phyloP scores from a whole-genome alignment of 306 rosid species.

The Ziziphus jujuba region DNA sequence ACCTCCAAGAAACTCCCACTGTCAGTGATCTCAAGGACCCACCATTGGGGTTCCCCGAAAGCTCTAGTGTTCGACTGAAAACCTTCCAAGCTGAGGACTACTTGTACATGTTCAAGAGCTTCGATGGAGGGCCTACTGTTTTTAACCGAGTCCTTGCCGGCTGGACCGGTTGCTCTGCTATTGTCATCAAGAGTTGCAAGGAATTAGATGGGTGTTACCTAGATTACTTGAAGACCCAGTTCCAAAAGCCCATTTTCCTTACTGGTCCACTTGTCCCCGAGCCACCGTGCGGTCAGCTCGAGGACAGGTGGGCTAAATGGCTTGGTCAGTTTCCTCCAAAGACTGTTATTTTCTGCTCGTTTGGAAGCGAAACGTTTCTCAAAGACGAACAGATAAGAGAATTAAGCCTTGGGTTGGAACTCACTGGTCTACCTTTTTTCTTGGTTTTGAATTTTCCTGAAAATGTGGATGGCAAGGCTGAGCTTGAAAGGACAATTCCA shows the following conservation, averaged over 20 bases:
- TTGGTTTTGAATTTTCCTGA: constrained; percentile 45
- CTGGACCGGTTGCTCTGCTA: constrained; percentile 27
- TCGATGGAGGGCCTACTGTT: constrained; percentile 26
- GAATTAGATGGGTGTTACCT: constrained; percentile 45
- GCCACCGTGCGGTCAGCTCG: constrained; percentile 23
- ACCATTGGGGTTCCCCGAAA: constrained; percentile 39
- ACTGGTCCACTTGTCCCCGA: constrained; percentile 51
- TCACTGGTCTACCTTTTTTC: constrained; percentile 41
- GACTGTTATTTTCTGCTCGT: constrained; percentile 44
- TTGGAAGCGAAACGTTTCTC: constrained; percentile 59
- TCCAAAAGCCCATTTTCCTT: constrained; percentile 25
- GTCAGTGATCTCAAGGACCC: constrained; percentile 33
- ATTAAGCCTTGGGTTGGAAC: constrained; percentile 44
- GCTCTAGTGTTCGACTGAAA: constrained; percentile 19
- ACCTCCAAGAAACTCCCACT: constrained; percentile 16
- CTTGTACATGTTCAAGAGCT: constrained; percentile 29
- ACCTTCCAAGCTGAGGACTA: constrained; percentile 37
- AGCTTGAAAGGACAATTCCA: constrained; percentile 34
- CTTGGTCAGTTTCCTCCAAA: constrained; percentile 24
- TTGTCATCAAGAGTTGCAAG: constrained; percentile 31
- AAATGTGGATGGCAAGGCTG: constrained; percentile 5
- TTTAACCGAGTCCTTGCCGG: constrained; percentile 33
- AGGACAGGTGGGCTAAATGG: constrained; percentile 42
- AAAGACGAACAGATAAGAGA: constrained; percentile 41
- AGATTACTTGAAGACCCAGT: constrained; percentile 33